A percentile compares a stretch with the other conserved stretches of the same genome.
Conservation (phyloP, 1,284 basidiomycete species). For the Mycosarcoma mackinlayi region DNA sequence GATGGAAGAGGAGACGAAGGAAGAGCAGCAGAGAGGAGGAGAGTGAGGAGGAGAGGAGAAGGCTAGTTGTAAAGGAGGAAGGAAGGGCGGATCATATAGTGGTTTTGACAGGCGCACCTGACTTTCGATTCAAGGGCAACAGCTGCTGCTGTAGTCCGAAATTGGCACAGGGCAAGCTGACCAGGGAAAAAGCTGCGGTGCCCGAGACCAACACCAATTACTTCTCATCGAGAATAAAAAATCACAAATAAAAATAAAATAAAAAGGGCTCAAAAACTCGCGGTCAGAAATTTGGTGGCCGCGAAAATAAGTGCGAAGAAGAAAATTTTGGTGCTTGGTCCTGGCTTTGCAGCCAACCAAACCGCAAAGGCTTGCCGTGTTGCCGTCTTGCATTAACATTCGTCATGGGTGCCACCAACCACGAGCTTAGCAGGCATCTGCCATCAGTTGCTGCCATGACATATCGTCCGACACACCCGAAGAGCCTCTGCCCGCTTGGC, state of each 20-base stretch:
- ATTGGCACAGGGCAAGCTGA: not conserved
- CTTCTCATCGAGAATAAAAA: not conserved
- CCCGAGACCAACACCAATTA: not conserved
- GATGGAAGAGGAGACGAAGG: no score
- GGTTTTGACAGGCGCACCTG: conserved; percentile 3
- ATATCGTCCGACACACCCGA: not conserved
- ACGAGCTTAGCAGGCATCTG: not conserved
- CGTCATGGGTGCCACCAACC: not conserved
- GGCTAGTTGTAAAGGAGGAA: not conserved
- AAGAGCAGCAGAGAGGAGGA: no score
- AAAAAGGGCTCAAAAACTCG: no score
- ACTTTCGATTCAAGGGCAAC: not conserved
- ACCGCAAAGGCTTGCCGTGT: no score
- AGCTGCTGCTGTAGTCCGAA: not conserved
- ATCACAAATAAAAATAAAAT: not conserved
- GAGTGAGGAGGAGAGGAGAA: not conserved
- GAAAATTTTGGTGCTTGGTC: no score
- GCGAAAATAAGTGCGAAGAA: no score
- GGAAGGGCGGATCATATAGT: not conserved
- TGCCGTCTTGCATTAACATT: no score
- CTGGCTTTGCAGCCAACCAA: no score
- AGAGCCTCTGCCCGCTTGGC: no score
- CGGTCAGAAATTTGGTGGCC: no score
- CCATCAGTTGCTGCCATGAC: not conserved
- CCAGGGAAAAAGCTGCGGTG: not conserved